Percentiles rank a stretch among this genome's conserved stretches.
phyloP scores from a whole-genome alignment of 495 filamentous ascomycete species.

The Aspergillus steynii region DNA sequence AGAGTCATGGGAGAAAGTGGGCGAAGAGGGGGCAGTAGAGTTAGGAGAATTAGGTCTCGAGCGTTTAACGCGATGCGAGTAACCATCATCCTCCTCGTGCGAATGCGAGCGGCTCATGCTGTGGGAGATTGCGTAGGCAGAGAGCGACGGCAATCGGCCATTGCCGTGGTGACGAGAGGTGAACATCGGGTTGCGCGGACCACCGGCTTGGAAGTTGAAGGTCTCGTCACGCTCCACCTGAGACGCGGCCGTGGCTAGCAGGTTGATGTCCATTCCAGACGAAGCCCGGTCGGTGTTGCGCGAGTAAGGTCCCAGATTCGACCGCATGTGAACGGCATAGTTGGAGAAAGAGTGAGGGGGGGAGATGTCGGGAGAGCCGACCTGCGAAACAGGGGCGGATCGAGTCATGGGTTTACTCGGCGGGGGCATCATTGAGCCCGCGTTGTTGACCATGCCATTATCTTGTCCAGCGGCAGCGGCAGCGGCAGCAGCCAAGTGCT shows the following conservation, averaged over 20 bases:
- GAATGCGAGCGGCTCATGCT: conserved; percentile 91
- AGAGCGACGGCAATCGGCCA: conserved; percentile 72
- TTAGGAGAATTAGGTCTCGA: conserved; percentile 91
- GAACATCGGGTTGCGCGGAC: conserved; percentile 47
- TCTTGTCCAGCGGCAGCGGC: conserved; percentile 53
- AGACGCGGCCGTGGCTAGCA: conserved; percentile 88
- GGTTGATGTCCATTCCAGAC: conserved; percentile 74
- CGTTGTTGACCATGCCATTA: conserved; percentile 49
- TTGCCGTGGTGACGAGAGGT: conserved; percentile 60
- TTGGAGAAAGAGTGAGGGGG: conserved; percentile 86
- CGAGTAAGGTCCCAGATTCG: conserved; percentile 64
- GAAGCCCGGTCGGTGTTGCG: conserved; percentile 51
- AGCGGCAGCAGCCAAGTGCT: conserved; percentile 58
- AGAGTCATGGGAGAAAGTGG: conserved; percentile 97
- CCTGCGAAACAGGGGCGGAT: conserved; percentile 86
- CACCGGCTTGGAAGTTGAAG: conserved; percentile 39
- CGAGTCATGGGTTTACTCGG: conserved; percentile 69
- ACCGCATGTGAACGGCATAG: conserved; percentile 66
- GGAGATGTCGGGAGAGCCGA: conserved; percentile 92
- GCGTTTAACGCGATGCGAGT: conserved; percentile 74
- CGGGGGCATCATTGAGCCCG: conserved; percentile 70
- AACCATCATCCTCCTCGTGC: conserved; percentile 78
- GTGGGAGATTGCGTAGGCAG: conserved; percentile 75
- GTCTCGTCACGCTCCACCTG: conserved; percentile 81
- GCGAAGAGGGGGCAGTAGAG: conserved; percentile 93